These are phyloP conservation scores for Colletotrichum truncatum DNA, from an alignment of 2,329 filamentous ascomycete genomes.

Conservation along the genomic window DNA sequence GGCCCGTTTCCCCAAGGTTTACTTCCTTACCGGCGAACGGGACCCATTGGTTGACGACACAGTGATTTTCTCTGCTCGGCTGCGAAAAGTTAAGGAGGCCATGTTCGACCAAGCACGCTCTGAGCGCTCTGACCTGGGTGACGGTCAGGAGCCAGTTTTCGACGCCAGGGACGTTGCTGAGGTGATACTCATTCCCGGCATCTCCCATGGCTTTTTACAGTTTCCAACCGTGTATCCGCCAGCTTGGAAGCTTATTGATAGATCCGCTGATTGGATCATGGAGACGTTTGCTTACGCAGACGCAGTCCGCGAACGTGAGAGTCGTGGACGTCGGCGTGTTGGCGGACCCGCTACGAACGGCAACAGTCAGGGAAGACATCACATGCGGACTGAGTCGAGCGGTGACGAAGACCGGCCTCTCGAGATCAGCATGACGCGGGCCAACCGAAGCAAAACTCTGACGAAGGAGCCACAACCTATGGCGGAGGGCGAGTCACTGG, in stretches of 20 bases:
- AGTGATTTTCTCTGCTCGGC: constrained; percentile 89
- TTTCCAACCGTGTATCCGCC: constrained; percentile 90
- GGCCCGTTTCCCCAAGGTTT: constrained; percentile 90
- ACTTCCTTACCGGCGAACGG: constrained; percentile 92
- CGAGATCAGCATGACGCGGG: constrained; percentile 77
- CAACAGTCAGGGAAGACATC: constrained; percentile 36
- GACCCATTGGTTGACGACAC: constrained; percentile 97
- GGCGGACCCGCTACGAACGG: constrained; percentile 17
- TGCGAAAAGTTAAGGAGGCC: constrained; percentile 81
- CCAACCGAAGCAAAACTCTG: constrained; percentile 33
- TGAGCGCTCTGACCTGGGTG: constrained; percentile 47
- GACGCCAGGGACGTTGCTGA: constrained; percentile 81
- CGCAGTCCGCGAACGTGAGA: constrained; percentile 38
- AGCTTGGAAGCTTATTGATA: constrained; percentile 86
- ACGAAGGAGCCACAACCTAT: constrained; percentile 32
- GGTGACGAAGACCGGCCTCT: constrained; percentile 84
- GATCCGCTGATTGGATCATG: constrained; percentile 83
- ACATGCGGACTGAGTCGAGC: constrained; percentile 65
- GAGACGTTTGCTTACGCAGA: constrained; percentile 73
- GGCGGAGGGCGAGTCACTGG: constrained; percentile 30
- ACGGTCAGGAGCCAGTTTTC: constrained; percentile 61
- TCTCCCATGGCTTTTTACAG: constrained; percentile 93
- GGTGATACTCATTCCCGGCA: constrained; percentile 85
- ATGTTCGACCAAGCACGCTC: constrained; percentile 41
- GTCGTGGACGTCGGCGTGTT: constrained; percentile 11